Evolutionary conservation across 1,284 basidiomycete genomes (phyloP).

Genomic region (Trichosporon faecale): DNA sequence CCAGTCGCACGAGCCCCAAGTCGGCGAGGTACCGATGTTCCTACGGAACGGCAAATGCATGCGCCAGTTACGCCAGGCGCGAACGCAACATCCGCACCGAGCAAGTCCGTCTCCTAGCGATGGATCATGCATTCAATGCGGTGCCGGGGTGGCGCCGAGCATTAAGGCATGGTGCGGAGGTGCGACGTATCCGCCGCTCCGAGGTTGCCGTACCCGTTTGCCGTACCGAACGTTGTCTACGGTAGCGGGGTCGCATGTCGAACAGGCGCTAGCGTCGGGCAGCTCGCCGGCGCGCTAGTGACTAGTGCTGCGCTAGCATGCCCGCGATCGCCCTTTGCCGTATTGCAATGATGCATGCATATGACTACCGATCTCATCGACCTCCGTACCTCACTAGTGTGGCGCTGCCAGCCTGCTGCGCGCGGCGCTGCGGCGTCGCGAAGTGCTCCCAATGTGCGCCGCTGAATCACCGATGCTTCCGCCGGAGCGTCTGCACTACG

Average conservation of each 20-base stretch:
- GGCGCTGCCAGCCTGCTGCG: not conserved
- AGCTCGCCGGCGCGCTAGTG: not conserved
- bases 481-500: not conserved
- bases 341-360: not conserved
- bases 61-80: not conserved
- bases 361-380: not conserved
- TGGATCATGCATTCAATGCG: not conserved
- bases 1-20: not conserved
- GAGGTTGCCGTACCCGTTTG: not conserved
- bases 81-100: not conserved
- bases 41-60: not conserved
- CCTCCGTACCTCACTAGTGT: not conserved
- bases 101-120: not conserved
- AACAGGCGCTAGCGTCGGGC: not conserved
- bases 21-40: not conserved
- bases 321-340: not conserved
- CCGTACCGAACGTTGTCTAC: not conserved
- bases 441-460: not conserved
- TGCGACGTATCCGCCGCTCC: not conserved
- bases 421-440: not conserved
- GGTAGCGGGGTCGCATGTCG: not conserved
- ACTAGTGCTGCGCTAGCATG: not conserved
- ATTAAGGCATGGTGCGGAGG: not conserved
- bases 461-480: not conserved
- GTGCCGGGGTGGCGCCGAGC: not conserved